Base-by-base conservation (phyloP, 176 grass and related monocot genomes). In the Bothriochloa decipiens region DNA sequence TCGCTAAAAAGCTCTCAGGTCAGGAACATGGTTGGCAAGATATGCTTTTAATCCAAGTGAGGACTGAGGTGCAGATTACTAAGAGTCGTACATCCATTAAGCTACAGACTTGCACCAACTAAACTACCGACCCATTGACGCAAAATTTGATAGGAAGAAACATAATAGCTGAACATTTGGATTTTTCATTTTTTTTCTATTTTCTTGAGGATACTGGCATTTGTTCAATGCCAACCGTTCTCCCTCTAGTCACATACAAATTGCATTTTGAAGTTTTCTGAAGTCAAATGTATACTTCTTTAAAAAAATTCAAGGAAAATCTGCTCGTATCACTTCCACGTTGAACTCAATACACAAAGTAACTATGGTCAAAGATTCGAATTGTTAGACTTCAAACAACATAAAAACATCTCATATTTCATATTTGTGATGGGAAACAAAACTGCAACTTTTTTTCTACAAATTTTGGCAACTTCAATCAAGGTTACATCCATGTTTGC, bases 381-480 rank as follows among this genome's bases (percentile, higher is more conserved):
- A 55, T 8, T 55, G 0, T 55, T 55, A 18, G 22, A 17, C 9
- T 57, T 2, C 9, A n/a, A 2, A n/a, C 2, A 9, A 57, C 52
- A 6, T n/a, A 57, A n/a, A 57, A 57, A 57, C 6, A 3, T 60
- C 22, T 60, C 57, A 60, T 22, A 57, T 11, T 60, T 25, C 57
- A 60, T 60, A 60, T 60, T 23, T 60, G 22, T 47, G 16, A 63
- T 46, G 13, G 25, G 5, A 74, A 74, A 64, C 42, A 23, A 26
- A 39, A 25, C 33, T 35, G 13, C 22, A 69, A 52, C 11, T 18
- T 49, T 28, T 5, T 20, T 65, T 75, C 7, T 36, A 3, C 72
- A 82, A 64, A 25, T 40, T 14, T 46, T 70, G 9, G 27, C 7
- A n/a, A n/a, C 81, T 61, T 69, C 47, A 63, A 81, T 33, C n/a